Conservation (phyloP, 2,329 filamentous ascomycete species). For the Metarhizium robertsii region DNA sequence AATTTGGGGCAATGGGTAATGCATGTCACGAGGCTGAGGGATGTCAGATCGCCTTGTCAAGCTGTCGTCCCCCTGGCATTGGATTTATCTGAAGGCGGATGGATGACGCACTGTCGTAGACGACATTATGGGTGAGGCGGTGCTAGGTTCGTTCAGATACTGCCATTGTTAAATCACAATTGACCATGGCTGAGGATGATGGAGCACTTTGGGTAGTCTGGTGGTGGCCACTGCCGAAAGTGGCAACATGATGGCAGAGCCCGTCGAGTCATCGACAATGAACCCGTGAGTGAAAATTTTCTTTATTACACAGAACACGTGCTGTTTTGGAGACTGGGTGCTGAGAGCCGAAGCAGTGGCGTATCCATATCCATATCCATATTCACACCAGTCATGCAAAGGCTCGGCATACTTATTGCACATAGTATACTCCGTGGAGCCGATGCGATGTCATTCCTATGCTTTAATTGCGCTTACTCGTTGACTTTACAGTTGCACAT, state of each 20-base stretch:
- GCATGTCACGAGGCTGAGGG: neutral
- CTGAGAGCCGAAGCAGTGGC: neutral
- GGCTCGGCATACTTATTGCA: neutral
- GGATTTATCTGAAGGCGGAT: neutral
- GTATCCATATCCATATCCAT: neutral
- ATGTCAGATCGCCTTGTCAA: neutral
- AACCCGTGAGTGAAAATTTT: neutral
- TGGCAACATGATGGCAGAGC: neutral
- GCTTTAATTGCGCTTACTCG: neutral
- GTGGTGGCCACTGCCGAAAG: neutral
- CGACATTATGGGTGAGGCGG: neutral
- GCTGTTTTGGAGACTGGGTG: neutral
- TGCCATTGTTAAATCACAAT: neutral
- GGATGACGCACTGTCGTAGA: neutral
- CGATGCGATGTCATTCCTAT: neutral
- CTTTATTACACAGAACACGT: neutral
- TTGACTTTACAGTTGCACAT: neutral
- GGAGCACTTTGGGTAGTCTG: neutral
- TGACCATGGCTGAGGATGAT: neutral
- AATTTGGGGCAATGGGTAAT: neutral
- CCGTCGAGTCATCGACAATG: neutral
- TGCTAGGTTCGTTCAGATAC: neutral
- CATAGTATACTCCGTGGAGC: neutral
- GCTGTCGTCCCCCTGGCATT: neutral
- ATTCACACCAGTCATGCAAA: neutral